These are phyloP conservation scores for Penicillium egyptiacum DNA, from an alignment of 495 filamentous ascomycete genomes.

Conservation along the genomic window DNA sequence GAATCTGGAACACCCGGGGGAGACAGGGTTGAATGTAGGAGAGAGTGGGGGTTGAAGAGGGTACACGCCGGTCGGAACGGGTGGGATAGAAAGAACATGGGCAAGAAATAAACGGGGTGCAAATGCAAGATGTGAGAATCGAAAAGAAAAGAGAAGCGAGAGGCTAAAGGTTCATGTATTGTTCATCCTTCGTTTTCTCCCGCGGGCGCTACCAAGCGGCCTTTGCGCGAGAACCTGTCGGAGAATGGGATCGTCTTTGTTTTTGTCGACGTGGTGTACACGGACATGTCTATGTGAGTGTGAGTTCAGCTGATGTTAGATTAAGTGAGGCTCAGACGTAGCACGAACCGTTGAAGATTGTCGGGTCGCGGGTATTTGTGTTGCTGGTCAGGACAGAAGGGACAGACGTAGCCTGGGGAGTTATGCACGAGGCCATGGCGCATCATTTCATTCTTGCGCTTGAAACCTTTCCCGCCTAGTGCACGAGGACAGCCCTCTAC, in stretches of 20 bases:
- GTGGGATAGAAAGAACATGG: not conserved
- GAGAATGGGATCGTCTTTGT: slow-evolving; percentile 76
- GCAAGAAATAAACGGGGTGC: not conserved
- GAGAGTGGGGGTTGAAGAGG: not conserved
- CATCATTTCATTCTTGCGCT: slow-evolving; percentile 99
- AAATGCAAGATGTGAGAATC: slow-evolving; percentile 5
- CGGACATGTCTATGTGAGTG: slow-evolving; percentile 68
- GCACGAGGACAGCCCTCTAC: slow-evolving; percentile 75
- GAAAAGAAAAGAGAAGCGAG: not conserved
- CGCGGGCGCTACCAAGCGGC: slow-evolving; percentile 79
- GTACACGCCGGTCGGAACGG: slow-evolving; percentile 2
- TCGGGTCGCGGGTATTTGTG: slow-evolving; percentile 97
- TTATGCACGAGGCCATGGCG: slow-evolving; percentile 93
- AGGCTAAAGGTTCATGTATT: slow-evolving; percentile 7
- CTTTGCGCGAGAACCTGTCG: slow-evolving; percentile 80
- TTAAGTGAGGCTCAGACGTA: not conserved
- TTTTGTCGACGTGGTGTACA: slow-evolving; percentile 84
- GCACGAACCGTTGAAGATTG: slow-evolving; percentile 86
- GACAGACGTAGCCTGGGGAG: slow-evolving; percentile 94
- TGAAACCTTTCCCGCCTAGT: slow-evolving; percentile 90
- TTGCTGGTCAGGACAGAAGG: slow-evolving; percentile 92
- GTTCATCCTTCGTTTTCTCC: slow-evolving; percentile 67
- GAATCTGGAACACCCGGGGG: slow-evolving; percentile 6
- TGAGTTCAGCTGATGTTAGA: slow-evolving; percentile 13
- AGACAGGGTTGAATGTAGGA: not conserved